Percentiles rank a stretch among this genome's conserved stretches.
phyloP scores from a whole-genome alignment of 805 yeast species.

The Ogataea wickerhamii region DNA sequence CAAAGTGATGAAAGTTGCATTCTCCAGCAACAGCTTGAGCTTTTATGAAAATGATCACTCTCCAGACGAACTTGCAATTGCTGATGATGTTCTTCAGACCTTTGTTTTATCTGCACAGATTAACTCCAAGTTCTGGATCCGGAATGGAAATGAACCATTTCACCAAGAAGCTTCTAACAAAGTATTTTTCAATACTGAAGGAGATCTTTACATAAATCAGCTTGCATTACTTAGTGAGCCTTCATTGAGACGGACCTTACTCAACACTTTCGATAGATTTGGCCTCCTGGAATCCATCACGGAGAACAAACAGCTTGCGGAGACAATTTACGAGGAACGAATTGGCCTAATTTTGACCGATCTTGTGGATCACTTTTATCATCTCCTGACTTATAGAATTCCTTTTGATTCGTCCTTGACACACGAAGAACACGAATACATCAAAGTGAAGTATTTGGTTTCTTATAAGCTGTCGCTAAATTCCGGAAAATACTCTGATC shows the following conservation, averaged over 20 bases:
- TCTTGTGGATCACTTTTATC: constrained; percentile 42
- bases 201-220: constrained; percentile 47
- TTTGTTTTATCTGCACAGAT: constrained; percentile 61
- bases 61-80: constrained; percentile 41
- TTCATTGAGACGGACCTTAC: constrained; percentile 30
- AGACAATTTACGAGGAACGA: constrained; percentile 47
- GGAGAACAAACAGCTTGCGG: constrained; percentile 19
- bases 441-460: constrained; percentile 38
- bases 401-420: constrained; percentile 25
- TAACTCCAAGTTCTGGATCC: constrained; percentile 64
- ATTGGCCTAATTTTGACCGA: constrained; percentile 42
- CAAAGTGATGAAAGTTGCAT: constrained; percentile 10
- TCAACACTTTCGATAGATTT: constrained; percentile 52
- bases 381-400: constrained; percentile 34
- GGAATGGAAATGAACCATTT: constrained; percentile 54
- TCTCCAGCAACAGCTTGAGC: constrained; percentile 5
- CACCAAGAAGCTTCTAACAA: constrained; percentile 22
- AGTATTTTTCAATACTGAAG: constrained; percentile 25
- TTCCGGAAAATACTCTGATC: constrained; percentile 52
- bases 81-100: constrained; percentile 58
- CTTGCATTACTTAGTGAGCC: constrained; percentile 38
- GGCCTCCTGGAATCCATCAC: constrained; percentile 37
- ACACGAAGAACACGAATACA: constrained; percentile 12
- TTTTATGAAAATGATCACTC: constrained; percentile 11
- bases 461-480: constrained; percentile 48